Conservation (phyloP, 2,329 filamentous ascomycete genomes). For the Trichoderma atroviride region DNA sequence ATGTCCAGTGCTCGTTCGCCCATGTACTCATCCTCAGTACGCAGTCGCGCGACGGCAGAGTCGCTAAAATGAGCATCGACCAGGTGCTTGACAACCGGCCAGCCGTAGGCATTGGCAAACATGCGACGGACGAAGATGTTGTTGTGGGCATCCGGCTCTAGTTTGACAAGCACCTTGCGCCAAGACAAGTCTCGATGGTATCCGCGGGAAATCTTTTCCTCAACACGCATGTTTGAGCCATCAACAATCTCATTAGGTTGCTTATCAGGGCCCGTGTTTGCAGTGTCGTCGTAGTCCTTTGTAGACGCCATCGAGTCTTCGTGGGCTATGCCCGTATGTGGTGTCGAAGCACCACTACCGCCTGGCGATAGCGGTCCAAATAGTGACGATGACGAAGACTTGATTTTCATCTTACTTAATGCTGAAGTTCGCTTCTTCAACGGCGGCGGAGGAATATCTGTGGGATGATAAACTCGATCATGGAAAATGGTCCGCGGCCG, state of each 20-base stretch:
- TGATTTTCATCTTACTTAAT: conserved; percentile 39
- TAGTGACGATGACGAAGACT: conserved; percentile 26
- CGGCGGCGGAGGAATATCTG: conserved; percentile 85
- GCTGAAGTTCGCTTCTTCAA: conserved; percentile 56
- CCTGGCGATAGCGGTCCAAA: conserved; percentile 31
- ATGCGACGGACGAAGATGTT: conserved; percentile 96
- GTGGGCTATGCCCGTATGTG: conserved; percentile 41
- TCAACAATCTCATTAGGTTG: conserved; percentile 50
- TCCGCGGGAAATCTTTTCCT: conserved; percentile 95
- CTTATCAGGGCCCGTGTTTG: conserved; percentile 51
- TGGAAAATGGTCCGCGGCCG: conserved; percentile 93
- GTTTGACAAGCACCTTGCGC: conserved; percentile 93
- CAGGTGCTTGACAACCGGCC: conserved; percentile 94
- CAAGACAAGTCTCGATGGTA: conserved; percentile 91
- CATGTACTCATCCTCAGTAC: conserved; percentile 68
- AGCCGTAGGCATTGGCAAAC: conserved; percentile 97
- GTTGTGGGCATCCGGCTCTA: conserved; percentile 97
- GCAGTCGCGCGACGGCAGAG: conserved; percentile 59
- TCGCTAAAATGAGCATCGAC: conserved; percentile 94
- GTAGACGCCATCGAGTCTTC: conserved; percentile 49
- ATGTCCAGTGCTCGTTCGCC: conserved; percentile 69
- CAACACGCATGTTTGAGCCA: conserved; percentile 77
- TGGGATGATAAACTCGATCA: conserved; percentile 90
- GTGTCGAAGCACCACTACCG: conserved; percentile 40
- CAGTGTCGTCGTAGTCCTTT: conserved; percentile 57